Conservation (phyloP, 2,329 filamentous ascomycete species). For the Cytospora chrysosperma region DNA sequence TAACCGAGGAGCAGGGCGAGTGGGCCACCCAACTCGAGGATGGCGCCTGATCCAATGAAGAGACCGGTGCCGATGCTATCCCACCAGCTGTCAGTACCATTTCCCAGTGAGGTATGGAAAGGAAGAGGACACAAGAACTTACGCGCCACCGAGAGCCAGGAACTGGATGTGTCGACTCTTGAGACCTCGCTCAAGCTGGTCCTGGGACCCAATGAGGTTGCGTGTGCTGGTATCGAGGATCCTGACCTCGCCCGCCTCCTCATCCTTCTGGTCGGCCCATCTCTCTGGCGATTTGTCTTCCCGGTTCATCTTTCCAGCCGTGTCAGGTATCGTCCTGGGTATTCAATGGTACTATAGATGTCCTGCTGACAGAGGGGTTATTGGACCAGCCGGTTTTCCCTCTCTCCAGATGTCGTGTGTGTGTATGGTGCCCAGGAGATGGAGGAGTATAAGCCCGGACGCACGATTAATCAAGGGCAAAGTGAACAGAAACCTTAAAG, state of each 20-base stretch:
- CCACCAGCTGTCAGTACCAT: not conserved
- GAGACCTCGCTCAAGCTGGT: constrained; percentile 24
- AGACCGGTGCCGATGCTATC: constrained; percentile 72
- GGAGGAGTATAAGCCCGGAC: not conserved
- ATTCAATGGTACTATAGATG: not conserved
- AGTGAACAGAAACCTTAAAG: not conserved
- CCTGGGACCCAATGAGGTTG: constrained; percentile 20
- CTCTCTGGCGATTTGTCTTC: not conserved
- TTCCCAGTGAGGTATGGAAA: not conserved
- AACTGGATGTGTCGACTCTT: constrained; percentile 25
- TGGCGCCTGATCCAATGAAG: constrained; percentile 66
- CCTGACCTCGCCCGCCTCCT: constrained; percentile 19
- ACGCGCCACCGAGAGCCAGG: constrained; percentile 24
- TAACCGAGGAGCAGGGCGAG: constrained; percentile 65
- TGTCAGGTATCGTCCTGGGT: not conserved
- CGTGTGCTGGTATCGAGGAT: constrained; percentile 12
- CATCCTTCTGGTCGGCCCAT: constrained; percentile 18
- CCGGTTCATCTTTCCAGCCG: constrained; percentile 14
- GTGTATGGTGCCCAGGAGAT: not conserved
- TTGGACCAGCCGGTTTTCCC: not conserved
- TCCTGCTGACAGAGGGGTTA: not conserved
- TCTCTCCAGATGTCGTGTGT: not conserved
- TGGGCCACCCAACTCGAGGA: constrained; percentile 63
- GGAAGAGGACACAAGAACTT: not conserved
- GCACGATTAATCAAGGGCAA: not conserved